Evolutionary conservation across 169 alveolate genomes (phyloP).

Genomic region (Eimeria falciformis): DNA sequence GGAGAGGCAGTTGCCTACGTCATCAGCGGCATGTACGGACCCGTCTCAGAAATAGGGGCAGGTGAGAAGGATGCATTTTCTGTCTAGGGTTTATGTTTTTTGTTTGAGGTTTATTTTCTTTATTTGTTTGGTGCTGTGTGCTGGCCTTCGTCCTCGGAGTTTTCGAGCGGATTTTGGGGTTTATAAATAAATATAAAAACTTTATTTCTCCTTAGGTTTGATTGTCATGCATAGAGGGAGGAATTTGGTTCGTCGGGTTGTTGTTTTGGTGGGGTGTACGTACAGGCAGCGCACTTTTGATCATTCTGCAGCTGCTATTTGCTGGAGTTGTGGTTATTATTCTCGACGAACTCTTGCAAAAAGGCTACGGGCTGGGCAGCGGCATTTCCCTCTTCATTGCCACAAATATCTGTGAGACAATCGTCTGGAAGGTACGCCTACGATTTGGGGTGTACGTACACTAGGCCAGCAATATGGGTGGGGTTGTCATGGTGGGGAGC

Average conservation of each 20-base stretch:
- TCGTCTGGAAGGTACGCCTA: slow-evolving; percentile 95
- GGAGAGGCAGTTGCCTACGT: slow-evolving; percentile 99
- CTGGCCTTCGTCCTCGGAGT: too few relatives aligned
- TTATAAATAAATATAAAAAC: too few relatives aligned
- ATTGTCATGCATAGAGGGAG: not conserved
- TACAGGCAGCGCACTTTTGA: slow-evolving; percentile 95
- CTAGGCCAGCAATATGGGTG: not conserved
- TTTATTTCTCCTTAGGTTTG: not conserved
- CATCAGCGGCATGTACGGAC: slow-evolving; percentile 97
- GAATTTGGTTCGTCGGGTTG: not conserved
- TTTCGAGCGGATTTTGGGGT: too few relatives aligned
- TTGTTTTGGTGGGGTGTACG: slow-evolving; percentile 36
- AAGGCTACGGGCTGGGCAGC: slow-evolving; percentile 99
- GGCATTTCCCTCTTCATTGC: slow-evolving; percentile 99
- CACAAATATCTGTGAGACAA: slow-evolving; percentile 99
- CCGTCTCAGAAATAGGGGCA: slow-evolving; percentile 96
- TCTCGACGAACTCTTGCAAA: slow-evolving; percentile 98
- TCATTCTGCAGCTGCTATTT: slow-evolving; percentile 96
- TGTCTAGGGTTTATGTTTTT: not conserved
- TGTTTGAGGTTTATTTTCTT: not conserved
- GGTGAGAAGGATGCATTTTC: not conserved
- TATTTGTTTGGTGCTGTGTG: too few relatives aligned
- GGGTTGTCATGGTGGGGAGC: not conserved
- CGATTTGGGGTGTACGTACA: not conserved
- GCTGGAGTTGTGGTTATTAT: slow-evolving; percentile 99